Evolutionary conservation across 768 basidiomycete genomes (phyloP).

Genomic region (Pleurotus ostreatus): DNA sequence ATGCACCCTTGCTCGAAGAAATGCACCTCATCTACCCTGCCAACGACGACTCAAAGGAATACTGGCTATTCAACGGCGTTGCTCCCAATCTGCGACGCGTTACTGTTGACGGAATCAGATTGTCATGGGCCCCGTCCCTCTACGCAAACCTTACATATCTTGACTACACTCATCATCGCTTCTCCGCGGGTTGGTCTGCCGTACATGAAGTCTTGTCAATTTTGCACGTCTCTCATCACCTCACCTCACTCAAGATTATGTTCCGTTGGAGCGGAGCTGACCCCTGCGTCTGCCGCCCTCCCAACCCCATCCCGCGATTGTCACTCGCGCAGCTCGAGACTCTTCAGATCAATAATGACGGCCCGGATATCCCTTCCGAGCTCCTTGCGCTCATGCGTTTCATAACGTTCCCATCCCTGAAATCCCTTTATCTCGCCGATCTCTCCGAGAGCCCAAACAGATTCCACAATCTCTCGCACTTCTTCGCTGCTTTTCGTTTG

Average conservation of each 20-base stretch:
- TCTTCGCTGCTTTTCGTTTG: constrained; percentile 41
- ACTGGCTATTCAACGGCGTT: constrained; percentile 56
- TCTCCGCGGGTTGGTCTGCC: constrained; percentile 53
- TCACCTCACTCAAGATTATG: constrained; percentile 52
- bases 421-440: constrained; percentile 45
- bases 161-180: constrained; percentile 72
- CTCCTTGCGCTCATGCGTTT: constrained; percentile 48
- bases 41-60: constrained; percentile 71
- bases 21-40: constrained; percentile 54
- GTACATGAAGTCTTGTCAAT: constrained; percentile 56
- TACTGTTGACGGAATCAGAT: constrained; percentile 59
- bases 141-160: constrained; percentile 59
- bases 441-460: constrained; percentile 21
- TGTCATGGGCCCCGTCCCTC: constrained; percentile 59
- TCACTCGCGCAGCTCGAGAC: constrained; percentile 41
- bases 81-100: constrained; percentile 53
- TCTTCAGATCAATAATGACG: constrained; percentile 48
- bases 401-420: constrained; percentile 44
- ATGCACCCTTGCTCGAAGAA: constrained; percentile 45
- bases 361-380: constrained; percentile 58
- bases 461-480: constrained; percentile 43
- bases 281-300: constrained; percentile 17
- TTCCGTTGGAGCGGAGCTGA: constrained; percentile 39
- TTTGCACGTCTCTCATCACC: constrained; percentile 46
- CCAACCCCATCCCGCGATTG: constrained; percentile 27